phyloP scores from a whole-genome alignment of 768 basidiomycete species.

The Mycena venus region DNA sequence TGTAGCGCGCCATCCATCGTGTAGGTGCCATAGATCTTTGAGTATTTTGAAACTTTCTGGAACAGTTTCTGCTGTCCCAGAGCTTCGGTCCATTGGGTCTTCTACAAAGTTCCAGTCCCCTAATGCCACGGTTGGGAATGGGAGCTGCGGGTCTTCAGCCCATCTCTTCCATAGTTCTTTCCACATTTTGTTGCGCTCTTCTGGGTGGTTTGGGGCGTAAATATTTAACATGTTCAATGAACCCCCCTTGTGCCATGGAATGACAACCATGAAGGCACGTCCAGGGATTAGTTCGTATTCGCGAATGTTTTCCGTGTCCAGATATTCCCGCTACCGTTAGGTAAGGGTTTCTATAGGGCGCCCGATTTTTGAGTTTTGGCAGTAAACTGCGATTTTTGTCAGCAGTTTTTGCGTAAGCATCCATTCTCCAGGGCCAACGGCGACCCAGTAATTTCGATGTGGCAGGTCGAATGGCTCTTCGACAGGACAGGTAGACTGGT shows the following conservation, averaged over 20 bases:
- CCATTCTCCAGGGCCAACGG: too few relatives aligned
- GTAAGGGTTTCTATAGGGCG: too few relatives aligned
- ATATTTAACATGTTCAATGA: neutral
- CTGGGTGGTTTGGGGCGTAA: neutral
- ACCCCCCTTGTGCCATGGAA: neutral
- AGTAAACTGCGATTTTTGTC: too few relatives aligned
- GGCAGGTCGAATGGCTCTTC: too few relatives aligned
- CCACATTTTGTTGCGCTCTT: neutral
- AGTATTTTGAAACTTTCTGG: neutral
- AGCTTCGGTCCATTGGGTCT: conserved; percentile 35
- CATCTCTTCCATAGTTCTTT: neutral
- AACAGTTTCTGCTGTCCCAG: neutral
- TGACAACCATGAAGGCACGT: neutral
- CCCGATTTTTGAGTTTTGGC: too few relatives aligned
- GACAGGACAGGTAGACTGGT: too few relatives aligned
- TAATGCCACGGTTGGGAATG: conserved; percentile 16
- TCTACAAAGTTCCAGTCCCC: conserved; percentile 45
- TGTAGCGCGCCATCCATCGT: conserved; percentile 24
- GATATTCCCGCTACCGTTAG: too few relatives aligned
- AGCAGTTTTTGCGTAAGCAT: too few relatives aligned
- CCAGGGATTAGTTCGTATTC: neutral
- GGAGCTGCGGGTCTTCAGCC: neutral
- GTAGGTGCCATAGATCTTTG: neutral
- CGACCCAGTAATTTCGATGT: too few relatives aligned
- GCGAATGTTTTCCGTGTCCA: too few relatives aligned